Evolutionary conservation across 2,329 filamentous ascomycete species (phyloP), one percentile per base, ranked within the genome.

Genomic region (Sarocladium oryzae): DNA sequence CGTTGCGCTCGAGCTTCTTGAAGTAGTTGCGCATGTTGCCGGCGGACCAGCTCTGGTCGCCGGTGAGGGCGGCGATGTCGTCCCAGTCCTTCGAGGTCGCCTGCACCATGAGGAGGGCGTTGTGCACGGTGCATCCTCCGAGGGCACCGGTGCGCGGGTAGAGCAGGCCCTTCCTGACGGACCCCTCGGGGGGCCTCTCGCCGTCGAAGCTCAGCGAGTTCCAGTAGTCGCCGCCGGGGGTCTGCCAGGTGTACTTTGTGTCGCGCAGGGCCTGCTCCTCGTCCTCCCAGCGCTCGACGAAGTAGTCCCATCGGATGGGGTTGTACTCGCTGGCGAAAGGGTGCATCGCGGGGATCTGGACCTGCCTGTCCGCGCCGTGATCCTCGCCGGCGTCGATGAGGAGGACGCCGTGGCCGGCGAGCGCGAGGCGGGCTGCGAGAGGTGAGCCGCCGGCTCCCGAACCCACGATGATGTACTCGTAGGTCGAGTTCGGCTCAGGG

Each of bases 351-450:
- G 68, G 69, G 16, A 78, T 73, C 7, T 79, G 71, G 13, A 76
- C 71, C 53, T 74, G 70, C 53, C 69, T 63, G 45, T 67, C 63
- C 20, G 63, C 61, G 35, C 73, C 75, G 56, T 82, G 73, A 56
- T 85, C 81, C 52, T 80, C 76, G 45, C 80, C 81, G 6, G 80
- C 81, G 56, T 85, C 81, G 49, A 85, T 74, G 9, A 85, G 69
- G 7, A 85, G 73, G 3, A 78, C 78, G 56, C 74, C 78, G 67
- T 77, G 74, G 36, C 81, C 81, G 18, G 78, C 78, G 30, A 79
- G 64, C 6, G 81, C 81, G 21, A 85, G 72, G 33, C 79, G 72
- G 7, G 76, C 75, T 2, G 81, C 79, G 5, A 84, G 60, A 20
- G 81, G 79, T 9, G 75, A 78, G 52, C 81, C 80, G 30, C 81